Percentiles rank a stretch among this genome's conserved stretches.
Evolutionary conservation across 2,329 filamentous ascomycete species (phyloP).

Genomic region (Paraconiothyrium brasiliense): DNA sequence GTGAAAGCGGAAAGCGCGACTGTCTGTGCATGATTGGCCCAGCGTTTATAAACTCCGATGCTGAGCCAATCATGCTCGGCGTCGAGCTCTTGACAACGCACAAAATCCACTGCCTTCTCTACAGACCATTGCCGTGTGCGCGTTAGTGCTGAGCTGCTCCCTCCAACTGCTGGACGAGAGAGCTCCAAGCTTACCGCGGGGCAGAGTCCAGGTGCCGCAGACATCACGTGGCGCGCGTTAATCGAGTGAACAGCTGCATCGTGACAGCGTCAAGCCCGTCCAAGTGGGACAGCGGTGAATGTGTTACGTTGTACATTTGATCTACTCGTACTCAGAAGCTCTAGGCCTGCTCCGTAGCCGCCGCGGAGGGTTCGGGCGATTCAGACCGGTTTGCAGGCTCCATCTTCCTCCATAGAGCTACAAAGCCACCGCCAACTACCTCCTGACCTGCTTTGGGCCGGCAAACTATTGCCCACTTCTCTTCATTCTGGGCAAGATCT

Average conservation of each 20-base stretch:
- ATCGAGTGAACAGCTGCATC: neutral
- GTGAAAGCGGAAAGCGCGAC: neutral
- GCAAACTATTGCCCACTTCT: constrained; percentile 49
- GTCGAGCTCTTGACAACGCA: constrained; percentile 15
- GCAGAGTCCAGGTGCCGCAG: constrained; percentile 52
- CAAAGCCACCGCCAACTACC: constrained; percentile 49
- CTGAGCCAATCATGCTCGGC: constrained; percentile 16
- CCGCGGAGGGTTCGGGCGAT: neutral
- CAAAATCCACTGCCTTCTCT: constrained; percentile 15
- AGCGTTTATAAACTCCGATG: constrained; percentile 2
- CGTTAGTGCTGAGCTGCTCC: constrained; percentile 18
- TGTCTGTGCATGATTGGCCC: constrained; percentile 2
- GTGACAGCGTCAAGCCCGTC: neutral
- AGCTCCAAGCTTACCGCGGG: constrained; percentile 25
- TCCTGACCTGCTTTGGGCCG: constrained; percentile 48
- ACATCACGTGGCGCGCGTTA: constrained; percentile 36
- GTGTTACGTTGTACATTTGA: constrained; percentile 7
- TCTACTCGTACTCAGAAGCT: constrained; percentile 1
- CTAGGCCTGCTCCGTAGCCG: constrained; percentile 7
- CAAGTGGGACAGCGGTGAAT: neutral
- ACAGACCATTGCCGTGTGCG: constrained; percentile 15
- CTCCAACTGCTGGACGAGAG: constrained; percentile 19
- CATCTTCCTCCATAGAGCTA: constrained; percentile 50
- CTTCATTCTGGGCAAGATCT: constrained; percentile 35
- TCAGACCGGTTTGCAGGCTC: constrained; percentile 21